phyloP scores from a whole-genome alignment of 768 basidiomycete genomes.

The Chalciporus chontae region DNA sequence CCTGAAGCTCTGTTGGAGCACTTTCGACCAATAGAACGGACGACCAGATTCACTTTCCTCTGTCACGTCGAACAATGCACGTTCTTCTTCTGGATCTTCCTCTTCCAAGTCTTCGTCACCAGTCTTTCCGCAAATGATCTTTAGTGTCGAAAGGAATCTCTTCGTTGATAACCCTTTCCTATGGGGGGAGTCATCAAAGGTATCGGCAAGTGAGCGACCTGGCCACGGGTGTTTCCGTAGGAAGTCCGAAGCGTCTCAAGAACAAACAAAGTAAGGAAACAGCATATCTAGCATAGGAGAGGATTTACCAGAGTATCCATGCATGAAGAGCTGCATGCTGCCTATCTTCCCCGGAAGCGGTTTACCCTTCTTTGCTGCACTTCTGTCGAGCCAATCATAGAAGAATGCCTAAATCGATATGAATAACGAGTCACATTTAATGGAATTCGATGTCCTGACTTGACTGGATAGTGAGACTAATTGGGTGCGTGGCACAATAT shows the following conservation, averaged over 20 bases:
- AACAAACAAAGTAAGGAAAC: neutral
- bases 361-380: slow-evolving; percentile 78
- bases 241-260: slow-evolving; percentile 82
- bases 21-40: slow-evolving; percentile 81
- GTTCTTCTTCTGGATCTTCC: slow-evolving; percentile 71
- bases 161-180: slow-evolving; percentile 67
- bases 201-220: slow-evolving; percentile 77
- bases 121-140: slow-evolving; percentile 81
- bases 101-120: slow-evolving; percentile 75
- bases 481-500: slow-evolving; percentile 85
- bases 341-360: slow-evolving; percentile 85
- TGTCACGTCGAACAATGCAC: slow-evolving; percentile 61
- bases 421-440: slow-evolving; percentile 1
- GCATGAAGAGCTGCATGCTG: slow-evolving; percentile 85
- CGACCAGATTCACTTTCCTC: slow-evolving; percentile 52
- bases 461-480: slow-evolving; percentile 80
- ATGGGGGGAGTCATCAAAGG: slow-evolving; percentile 81
- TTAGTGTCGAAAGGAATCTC: slow-evolving; percentile 62
- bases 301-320: slow-evolving; percentile 68
- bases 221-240: slow-evolving; percentile 86
- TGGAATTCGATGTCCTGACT: slow-evolving; percentile 24
- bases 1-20: slow-evolving; percentile 76
- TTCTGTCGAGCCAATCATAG: slow-evolving; percentile 89
- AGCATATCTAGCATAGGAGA: neutral
- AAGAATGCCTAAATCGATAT: slow-evolving; percentile 65